Percentiles rank a stretch among this genome's conserved stretches.
These are phyloP conservation scores for Phytophthora tentaculata DNA, from an alignment of 352 stramenopile genomes.

Conservation along the genomic window DNA sequence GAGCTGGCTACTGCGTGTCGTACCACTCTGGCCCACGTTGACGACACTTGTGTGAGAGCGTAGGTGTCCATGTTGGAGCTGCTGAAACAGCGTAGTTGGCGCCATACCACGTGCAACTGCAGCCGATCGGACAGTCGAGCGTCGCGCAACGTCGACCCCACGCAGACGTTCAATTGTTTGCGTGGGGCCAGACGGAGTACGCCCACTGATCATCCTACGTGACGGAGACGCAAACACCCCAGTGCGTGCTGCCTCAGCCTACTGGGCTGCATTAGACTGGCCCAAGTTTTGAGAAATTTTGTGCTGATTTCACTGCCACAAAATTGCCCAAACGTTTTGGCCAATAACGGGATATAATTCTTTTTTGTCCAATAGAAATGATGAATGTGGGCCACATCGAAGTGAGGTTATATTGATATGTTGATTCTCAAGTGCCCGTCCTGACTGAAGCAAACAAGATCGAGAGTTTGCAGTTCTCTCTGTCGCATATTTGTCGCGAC, in stretches of 20 bases:
- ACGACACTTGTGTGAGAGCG: slow-evolving; percentile 6
- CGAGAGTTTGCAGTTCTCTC: neutral
- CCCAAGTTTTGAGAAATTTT: too few species aligned
- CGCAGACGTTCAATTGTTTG: neutral
- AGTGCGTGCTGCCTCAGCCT: neutral
- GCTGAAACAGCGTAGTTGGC: neutral
- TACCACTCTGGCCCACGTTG: too few species aligned
- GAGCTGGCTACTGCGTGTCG: neutral
- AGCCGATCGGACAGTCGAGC: slow-evolving; percentile 8
- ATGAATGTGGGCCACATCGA: too few species aligned
- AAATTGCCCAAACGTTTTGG: too few species aligned
- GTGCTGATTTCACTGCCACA: too few species aligned
- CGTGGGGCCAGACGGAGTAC: neutral
- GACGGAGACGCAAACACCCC: neutral
- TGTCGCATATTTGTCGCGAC: neutral
- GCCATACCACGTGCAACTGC: slow-evolving; percentile 6
- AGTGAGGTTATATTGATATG: too few species aligned
- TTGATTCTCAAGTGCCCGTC: too few species aligned
- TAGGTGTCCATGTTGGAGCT: neutral
- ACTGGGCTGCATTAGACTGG: too few species aligned
- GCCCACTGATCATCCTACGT: neutral
- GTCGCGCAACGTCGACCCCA: neutral
- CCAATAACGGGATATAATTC: too few species aligned
- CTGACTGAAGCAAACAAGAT: neutral
- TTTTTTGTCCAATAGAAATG: too few species aligned